phyloP scores from a whole-genome alignment of 1,284 basidiomycete species.

The Sporisorium exsertum region DNA sequence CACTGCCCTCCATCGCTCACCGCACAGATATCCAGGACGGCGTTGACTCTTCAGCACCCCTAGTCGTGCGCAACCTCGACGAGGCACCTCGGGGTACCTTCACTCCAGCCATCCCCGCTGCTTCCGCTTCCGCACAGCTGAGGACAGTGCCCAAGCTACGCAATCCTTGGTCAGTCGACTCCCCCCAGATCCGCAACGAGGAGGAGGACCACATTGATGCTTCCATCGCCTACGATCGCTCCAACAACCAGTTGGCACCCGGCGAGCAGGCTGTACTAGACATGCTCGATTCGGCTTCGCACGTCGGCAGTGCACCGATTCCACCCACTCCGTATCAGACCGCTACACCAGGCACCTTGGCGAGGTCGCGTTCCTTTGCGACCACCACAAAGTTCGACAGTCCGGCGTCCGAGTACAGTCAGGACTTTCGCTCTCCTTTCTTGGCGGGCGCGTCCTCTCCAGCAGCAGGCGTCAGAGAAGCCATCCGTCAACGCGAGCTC shows the following conservation, averaged over 20 bases:
- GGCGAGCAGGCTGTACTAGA: constrained; percentile 54
- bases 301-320: constrained; percentile 22
- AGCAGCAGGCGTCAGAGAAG: constrained; percentile 39
- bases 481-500: constrained; percentile 41
- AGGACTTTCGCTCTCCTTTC: constrained; percentile 36
- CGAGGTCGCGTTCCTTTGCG: constrained; percentile 39
- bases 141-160: constrained; percentile 14
- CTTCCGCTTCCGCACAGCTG: constrained; percentile 28
- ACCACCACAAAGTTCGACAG: constrained; percentile 31
- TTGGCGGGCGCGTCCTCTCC: constrained; percentile 40
- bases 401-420: constrained; percentile 46
- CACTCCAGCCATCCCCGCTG: constrained; percentile 38
- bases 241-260: constrained; percentile 22
- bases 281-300: constrained; percentile 52
- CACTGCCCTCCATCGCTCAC: constrained; percentile 28
- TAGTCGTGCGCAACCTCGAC: constrained; percentile 55
- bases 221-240: constrained; percentile 39
- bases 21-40: not conserved
- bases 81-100: constrained; percentile 48
- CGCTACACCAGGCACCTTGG: constrained; percentile 36
- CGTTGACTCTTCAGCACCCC: constrained; percentile 8
- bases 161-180: constrained; percentile 39
- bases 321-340: constrained; percentile 36
- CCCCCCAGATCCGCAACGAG: constrained; percentile 26
- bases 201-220: constrained; percentile 46